Evolutionary conservation across 306 rosid species (phyloP).

Genomic region (Rosa lucieae): DNA sequence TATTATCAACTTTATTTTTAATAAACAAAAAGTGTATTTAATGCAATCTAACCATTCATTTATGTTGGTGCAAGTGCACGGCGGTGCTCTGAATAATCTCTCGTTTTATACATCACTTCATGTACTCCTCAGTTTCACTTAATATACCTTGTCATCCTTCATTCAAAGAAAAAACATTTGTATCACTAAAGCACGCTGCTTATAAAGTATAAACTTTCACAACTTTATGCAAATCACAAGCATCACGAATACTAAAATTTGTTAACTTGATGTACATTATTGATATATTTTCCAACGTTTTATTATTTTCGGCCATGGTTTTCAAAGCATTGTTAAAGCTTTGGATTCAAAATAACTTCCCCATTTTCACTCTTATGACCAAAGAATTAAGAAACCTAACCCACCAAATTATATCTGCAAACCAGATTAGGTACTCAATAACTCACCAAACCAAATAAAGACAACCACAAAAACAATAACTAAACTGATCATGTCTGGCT

Average conservation of each 20-base stretch:
- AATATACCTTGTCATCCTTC: too few relatives aligned
- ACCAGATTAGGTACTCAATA: slow-evolving; percentile 8
- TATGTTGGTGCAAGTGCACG: too few relatives aligned
- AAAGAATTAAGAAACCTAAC: too few relatives aligned
- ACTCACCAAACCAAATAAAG: slow-evolving; percentile 11
- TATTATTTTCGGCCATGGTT: neutral
- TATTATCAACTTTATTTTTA: too few relatives aligned
- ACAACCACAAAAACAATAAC: neutral
- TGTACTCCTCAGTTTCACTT: too few relatives aligned
- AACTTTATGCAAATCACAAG: neutral
- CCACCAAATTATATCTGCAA: neutral
- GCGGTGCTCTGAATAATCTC: too few relatives aligned
- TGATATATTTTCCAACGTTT: neutral
- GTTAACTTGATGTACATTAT: neutral
- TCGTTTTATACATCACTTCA: too few relatives aligned
- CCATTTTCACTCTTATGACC: neutral
- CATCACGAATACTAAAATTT: neutral
- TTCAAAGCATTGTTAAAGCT: neutral
- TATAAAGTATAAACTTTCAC: neutral
- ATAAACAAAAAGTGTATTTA: too few relatives aligned
- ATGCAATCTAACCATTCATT: too few relatives aligned
- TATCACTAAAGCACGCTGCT: neutral
- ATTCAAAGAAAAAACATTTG: neutral
- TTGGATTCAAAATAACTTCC: neutral
- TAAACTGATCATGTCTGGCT: neutral